These are phyloP conservation scores for Penicillium arizonense DNA, from an alignment of 495 filamentous ascomycete species.

Conservation along the genomic window DNA sequence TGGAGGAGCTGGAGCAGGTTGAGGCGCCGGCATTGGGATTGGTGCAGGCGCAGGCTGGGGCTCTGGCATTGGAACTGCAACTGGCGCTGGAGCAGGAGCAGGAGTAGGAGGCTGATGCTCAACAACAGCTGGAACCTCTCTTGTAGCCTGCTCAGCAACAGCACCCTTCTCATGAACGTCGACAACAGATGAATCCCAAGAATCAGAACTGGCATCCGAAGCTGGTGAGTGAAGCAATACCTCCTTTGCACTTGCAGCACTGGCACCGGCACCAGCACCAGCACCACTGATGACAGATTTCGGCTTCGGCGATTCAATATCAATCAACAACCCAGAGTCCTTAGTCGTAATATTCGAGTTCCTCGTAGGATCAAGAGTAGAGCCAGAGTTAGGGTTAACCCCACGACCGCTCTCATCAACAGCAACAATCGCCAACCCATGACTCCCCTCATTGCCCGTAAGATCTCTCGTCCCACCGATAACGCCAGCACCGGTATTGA, in stretches of 20 bases:
- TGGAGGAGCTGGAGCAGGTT: slow-evolving; percentile 15
- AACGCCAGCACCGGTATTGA: neutral
- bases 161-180: slow-evolving; percentile 11
- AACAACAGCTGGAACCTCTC: neutral
- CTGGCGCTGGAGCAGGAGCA: slow-evolving; percentile 6
- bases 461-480: neutral
- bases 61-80: slow-evolving; percentile 10
- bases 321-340: slow-evolving; percentile 24
- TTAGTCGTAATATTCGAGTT: neutral
- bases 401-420: neutral
- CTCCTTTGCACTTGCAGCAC: slow-evolving; percentile 4
- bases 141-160: slow-evolving; percentile 2
- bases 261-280: neutral
- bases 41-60: neutral
- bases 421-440: neutral
- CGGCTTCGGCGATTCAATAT: slow-evolving; percentile 27
- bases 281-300: neutral
- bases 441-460: neutral
- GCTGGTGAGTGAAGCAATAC: neutral
- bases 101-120: slow-evolving; percentile 1
- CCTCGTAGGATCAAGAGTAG: no score
- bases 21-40: slow-evolving; percentile 6
- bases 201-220: slow-evolving; percentile 12
- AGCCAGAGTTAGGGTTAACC: no score
- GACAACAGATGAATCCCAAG: slow-evolving; percentile 12